Conservation (phyloP, 1,284 basidiomycete genomes). For the Cystobasidium pallidum region DNA sequence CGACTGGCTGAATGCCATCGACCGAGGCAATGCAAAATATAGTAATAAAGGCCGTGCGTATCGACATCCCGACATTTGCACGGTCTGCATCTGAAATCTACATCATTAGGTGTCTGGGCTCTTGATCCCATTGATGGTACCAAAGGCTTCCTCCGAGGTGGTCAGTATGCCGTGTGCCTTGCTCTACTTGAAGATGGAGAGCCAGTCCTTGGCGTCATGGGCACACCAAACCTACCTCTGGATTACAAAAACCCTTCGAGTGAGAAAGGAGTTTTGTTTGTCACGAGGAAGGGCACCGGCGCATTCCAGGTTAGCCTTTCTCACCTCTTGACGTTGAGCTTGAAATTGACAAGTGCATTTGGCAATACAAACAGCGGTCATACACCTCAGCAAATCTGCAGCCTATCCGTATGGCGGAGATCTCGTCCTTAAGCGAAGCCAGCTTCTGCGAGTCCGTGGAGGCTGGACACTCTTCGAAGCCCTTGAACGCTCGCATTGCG, state of each 20-base stretch:
- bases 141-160: constrained; percentile 93
- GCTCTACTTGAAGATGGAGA: constrained; percentile 82
- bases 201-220: constrained; percentile 87
- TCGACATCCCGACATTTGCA: neutral
- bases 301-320: constrained; percentile 66
- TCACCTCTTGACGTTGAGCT: neutral
- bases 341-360: neutral
- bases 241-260: constrained; percentile 67
- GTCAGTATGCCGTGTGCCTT: constrained; percentile 96
- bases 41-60: constrained; percentile 74
- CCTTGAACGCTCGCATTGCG: constrained; percentile 72
- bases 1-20: constrained; percentile 79
- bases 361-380: constrained; percentile 47
- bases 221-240: constrained; percentile 82
- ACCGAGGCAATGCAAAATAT: constrained; percentile 79
- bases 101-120: constrained; percentile 75
- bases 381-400: constrained; percentile 45
- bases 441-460: constrained; percentile 92
- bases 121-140: constrained; percentile 91
- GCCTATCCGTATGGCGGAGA: constrained; percentile 52
- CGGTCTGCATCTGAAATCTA: neutral
- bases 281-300: constrained; percentile 80
- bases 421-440: constrained; percentile 60
- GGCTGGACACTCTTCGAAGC: constrained; percentile 85
- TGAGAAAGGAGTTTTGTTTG: constrained; percentile 76